Conservation (phyloP, 768 basidiomycete species). For the Rhodosporidiobolus odoratus region DNA sequence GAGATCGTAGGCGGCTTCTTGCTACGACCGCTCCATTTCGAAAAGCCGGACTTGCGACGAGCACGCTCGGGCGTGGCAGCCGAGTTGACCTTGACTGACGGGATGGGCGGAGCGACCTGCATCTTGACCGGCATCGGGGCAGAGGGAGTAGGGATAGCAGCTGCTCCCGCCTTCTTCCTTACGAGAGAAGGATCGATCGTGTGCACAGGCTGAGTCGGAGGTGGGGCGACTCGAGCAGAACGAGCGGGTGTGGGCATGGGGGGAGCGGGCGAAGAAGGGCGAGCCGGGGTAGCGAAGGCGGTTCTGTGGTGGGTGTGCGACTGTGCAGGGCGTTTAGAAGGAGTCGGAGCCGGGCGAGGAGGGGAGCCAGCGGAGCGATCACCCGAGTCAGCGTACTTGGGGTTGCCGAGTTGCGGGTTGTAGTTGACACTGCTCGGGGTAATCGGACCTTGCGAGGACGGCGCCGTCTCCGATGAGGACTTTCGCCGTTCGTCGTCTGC, state of each 20-base stretch:
- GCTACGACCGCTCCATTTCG: background rate
- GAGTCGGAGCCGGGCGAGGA: background rate
- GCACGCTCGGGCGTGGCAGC: background rate
- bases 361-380: constrained; percentile 2
- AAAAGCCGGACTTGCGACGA: background rate
- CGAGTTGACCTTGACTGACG: background rate
- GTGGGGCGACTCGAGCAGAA: background rate
- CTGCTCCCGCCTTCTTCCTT: background rate
- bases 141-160: background rate
- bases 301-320: background rate
- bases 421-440: constrained; percentile 15
- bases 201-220: constrained; percentile 3
- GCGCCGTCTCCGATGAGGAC: constrained; percentile 8
- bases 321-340: background rate
- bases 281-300: background rate
- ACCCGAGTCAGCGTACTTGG: background rate
- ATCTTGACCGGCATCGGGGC: constrained; percentile 1
- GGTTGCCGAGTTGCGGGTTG: background rate
- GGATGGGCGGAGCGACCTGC: background rate
- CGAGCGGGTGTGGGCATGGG: background rate
- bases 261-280: background rate
- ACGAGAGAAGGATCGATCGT: background rate
- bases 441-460: constrained; percentile 16
- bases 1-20: constrained; percentile 28
- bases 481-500: background rate